Base-by-base conservation (phyloP, 2,329 filamentous ascomycete species). In the Fusarium albosuccineum region DNA sequence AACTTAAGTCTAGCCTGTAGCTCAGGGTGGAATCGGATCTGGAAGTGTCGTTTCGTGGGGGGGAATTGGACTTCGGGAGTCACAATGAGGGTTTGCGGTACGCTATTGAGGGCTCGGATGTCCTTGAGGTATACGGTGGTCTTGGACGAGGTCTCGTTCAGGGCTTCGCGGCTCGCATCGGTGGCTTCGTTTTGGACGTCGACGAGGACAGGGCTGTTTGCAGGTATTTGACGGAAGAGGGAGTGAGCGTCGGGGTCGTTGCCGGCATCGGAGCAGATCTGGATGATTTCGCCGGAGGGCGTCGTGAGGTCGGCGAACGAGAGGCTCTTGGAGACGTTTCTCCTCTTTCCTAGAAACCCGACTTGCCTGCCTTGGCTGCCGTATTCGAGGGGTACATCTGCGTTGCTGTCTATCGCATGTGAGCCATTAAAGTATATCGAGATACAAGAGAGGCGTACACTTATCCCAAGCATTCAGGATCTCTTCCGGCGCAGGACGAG, bases 31-130 rank as follows among this genome's bases (percentile, higher is more conserved):
- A 92, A 95, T 30, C 94, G 89, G 44, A 99, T 85, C 71, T 98
- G 94, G 16, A 97, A 81, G 78, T 98, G 92, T 22, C 96, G 89
- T 59, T 91, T 86, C 49, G 92, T 87, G 0, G 90, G 87, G 0
- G 91, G 86, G 73, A 96, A 97, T 0, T 89, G 85, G 2, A 91
- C 92, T 48, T 91, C 89, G 14, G 89, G 82, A 2, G 91, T 92
- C 64, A 97, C 88, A 61, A 96, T 90, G 58, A 97, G 89, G 65
- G 94, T 88, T 42, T 87, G 86, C 0, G 79, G 76, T 2, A 80
- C 71, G 8, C 67, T 73, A 49, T 81, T 81, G 6, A 81, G 67
- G 1, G 74, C 63, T 48, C 73, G 73, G 17, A 81, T 79, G 33
- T 70, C 63, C 70, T 95, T 95, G 5, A 97, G 83, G 51, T 87